Percentiles rank a stretch among this genome's conserved stretches.
These are phyloP conservation scores for Colletotrichum kahawae DNA, from an alignment of 2,329 filamentous ascomycete species.

Conservation along the genomic window DNA sequence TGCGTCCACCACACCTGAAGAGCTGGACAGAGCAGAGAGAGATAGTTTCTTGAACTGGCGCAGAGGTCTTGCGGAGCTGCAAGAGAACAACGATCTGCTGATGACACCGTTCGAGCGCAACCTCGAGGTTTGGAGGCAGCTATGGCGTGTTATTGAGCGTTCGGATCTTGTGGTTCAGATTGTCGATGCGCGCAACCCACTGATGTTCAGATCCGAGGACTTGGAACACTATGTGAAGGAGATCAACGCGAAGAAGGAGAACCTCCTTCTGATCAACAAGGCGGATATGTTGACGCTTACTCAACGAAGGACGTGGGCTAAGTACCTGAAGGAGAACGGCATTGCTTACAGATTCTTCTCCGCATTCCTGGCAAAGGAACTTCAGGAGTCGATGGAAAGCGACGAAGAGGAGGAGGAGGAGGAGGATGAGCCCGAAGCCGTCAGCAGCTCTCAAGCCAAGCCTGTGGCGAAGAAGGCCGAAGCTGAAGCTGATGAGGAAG, in stretches of 20 bases:
- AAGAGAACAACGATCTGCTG: constrained; percentile 91
- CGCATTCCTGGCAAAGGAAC: constrained; percentile 86
- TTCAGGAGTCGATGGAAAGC: constrained; percentile 71
- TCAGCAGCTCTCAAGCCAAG: constrained; percentile 14
- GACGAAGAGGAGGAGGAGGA: constrained; percentile 37
- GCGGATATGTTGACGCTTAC: constrained; percentile 96
- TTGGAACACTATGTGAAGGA: constrained; percentile 94
- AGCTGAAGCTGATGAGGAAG: constrained; percentile 47
- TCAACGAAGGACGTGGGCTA: constrained; percentile 84
- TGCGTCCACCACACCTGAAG: constrained; percentile 77
- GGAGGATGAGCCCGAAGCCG: constrained; percentile 26
- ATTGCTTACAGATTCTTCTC: constrained; percentile 98
- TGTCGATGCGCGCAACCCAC: constrained; percentile 92
- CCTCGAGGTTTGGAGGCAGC: constrained; percentile 94
- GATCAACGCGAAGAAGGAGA: constrained; percentile 85
- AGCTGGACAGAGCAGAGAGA: constrained; percentile 81
- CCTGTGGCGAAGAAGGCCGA: constrained; percentile 26
- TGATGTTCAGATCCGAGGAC: constrained; percentile 94
- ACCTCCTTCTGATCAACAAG: constrained; percentile 95
- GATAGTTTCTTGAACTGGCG: constrained; percentile 87
- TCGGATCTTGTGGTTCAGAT: constrained; percentile 97
- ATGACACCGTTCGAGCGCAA: constrained; percentile 99
- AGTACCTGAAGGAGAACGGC: constrained; percentile 78
- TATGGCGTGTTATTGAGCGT: constrained; percentile 97
- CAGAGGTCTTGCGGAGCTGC: constrained; percentile 86